Evolutionary conservation across 495 filamentous ascomycete genomes (phyloP), one percentile per base, ranked within the genome.

Genomic region (Penicillium verhagenii): DNA sequence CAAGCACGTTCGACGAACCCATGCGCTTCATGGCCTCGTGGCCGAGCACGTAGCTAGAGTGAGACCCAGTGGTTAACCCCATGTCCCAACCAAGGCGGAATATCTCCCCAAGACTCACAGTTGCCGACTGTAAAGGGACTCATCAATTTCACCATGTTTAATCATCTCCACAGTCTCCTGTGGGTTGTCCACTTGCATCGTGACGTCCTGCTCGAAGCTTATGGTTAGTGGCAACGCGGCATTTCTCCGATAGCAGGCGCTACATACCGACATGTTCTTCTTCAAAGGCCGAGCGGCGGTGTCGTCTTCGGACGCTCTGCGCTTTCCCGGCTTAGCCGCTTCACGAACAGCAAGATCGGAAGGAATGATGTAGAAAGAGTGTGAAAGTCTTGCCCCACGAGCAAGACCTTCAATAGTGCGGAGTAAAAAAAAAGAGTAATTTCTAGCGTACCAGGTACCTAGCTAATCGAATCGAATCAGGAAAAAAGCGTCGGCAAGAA

Each of bases 21-120:
- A 99, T 99, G 52, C 92, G 89, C 77, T 96, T 97, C 95, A 99
- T 99, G 49, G 95, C 95, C 78, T 99, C 95, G 73, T 97, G 95
- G 26, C 95, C 95, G 53, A 99, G 84, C 47, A 98, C 94, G 71
- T 98, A 96, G 43, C 80, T 82, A n/a, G n/a, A n/a, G n/a, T n/a
- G 40, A 52, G 18, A 45, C 50, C 18, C 21, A 35, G 10, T 63
- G 50, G 28, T 48, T 45, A 55, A 46, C 20, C 31, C n/a, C 16
- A 10, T 13, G 14, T 21, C 13, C 24, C 20, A 16, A 24, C 1
- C 6, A 10, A 24, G 0, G 20, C 6, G 18, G 19, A 42, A 25
- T 6, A 19, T 18, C 13, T 31, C 7, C n/a, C 47, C 40, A 60
- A 13, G 21, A 73, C 78, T 69, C 65, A 88, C 77, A 99, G 90